Percentiles rank a stretch among this genome's conserved stretches.
Evolutionary conservation across 306 rosid genomes (phyloP).

Genomic region (Hippophae tibetana): DNA sequence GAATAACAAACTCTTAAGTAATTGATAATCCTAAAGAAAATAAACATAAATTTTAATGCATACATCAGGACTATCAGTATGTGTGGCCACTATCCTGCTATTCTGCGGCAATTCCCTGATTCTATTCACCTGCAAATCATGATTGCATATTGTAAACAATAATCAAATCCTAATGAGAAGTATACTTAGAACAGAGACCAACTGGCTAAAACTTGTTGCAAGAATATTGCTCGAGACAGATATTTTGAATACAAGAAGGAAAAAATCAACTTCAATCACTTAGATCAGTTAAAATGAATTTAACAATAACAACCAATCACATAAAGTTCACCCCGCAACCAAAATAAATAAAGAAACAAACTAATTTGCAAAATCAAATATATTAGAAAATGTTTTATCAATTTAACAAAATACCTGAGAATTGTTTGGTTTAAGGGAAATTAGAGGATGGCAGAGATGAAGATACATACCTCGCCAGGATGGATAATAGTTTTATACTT

Average conservation of each 20-base stretch:
- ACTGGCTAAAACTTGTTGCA: neutral
- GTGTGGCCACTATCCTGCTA: too few species aligned
- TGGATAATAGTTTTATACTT: slow-evolving; percentile 95
- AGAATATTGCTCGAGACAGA: neutral
- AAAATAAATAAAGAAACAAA: too few species aligned
- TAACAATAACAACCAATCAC: neutral
- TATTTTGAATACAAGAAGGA: neutral
- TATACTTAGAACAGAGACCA: neutral
- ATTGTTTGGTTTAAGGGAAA: neutral
- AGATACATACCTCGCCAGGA: slow-evolving; percentile 80
- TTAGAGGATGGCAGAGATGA: neutral
- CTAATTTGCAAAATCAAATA: too few species aligned
- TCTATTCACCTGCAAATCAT: slow-evolving; percentile 51
- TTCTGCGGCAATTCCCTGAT: too few species aligned
- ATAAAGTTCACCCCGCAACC: too few species aligned
- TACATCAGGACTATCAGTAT: too few species aligned
- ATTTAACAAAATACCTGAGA: neutral
- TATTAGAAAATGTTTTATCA: neutral
- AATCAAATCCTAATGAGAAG: neutral
- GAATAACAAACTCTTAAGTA: too few species aligned
- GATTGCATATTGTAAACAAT: slow-evolving; percentile 7
- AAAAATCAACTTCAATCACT: neutral
- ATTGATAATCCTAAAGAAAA: too few species aligned
- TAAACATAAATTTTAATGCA: too few species aligned
- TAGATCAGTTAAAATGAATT: neutral